A percentile compares a stretch with the other conserved stretches of the same genome.
These are phyloP conservation scores for Thraustochytrium aureum DNA, from an alignment of 352 stramenopile species.

Conservation along the genomic window DNA sequence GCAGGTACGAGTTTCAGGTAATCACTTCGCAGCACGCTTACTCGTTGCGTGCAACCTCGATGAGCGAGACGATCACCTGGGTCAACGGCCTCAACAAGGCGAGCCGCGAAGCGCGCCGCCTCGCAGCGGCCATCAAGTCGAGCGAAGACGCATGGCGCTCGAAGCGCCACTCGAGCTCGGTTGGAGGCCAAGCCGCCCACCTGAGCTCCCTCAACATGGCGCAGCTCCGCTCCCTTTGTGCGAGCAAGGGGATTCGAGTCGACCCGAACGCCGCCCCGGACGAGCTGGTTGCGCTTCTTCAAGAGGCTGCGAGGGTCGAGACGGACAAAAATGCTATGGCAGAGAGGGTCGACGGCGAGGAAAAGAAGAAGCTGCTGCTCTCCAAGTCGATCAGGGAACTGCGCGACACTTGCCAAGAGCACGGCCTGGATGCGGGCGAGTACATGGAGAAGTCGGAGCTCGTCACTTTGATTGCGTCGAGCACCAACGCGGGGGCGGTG, in stretches of 20 bases:
- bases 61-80: slow-evolving; percentile 48
- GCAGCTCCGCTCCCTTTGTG: slow-evolving; percentile 24
- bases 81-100: slow-evolving; percentile 53
- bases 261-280: neutral
- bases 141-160: no score
- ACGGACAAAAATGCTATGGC: neutral
- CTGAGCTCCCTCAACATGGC: slow-evolving; percentile 6
- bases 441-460: slow-evolving; percentile 47
- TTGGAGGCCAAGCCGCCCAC: no score
- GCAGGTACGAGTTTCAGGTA: slow-evolving; percentile 28
- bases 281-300: slow-evolving; percentile 3
- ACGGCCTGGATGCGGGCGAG: slow-evolving; percentile 24
- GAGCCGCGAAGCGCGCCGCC: slow-evolving; percentile 26
- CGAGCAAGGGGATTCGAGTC: neutral
- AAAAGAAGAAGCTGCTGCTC: slow-evolving; percentile 35
- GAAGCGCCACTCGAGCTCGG: no score
- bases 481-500: neutral
- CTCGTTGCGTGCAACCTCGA: slow-evolving; percentile 29
- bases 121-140: neutral
- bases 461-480: slow-evolving; percentile 4
- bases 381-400: slow-evolving; percentile 19
- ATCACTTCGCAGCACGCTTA: neutral
- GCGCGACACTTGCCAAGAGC: slow-evolving; percentile 9
- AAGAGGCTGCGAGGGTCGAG: neutral
- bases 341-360: neutral